Conservation (phyloP, 257 asterid species). For the Plantago major region DNA sequence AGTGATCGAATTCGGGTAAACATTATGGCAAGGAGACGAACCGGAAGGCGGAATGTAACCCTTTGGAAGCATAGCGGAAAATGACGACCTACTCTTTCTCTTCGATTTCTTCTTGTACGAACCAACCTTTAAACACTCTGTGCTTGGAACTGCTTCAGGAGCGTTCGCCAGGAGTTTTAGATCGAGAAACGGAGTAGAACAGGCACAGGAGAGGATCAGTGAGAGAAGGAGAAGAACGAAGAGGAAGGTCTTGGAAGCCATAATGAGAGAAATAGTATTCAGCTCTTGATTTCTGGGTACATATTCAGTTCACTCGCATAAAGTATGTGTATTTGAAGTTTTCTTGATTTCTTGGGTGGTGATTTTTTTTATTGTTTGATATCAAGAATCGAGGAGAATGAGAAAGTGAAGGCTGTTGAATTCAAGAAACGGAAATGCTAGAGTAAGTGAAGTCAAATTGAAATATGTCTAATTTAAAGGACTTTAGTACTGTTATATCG, state of each 20-base stretch:
- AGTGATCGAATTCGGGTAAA: conserved; percentile 46
- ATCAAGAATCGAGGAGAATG: conserved; percentile 5
- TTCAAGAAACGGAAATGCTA: conserved; percentile 13
- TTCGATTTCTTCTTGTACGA: conserved; percentile 18
- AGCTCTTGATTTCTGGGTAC: too few relatives aligned
- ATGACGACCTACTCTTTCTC: conserved; percentile 27
- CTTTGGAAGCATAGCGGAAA: conserved; percentile 73
- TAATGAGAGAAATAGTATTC: not conserved
- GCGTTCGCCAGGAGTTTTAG: conserved; percentile 10
- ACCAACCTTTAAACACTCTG: conserved; percentile 24
- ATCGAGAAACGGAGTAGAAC: conserved; percentile 8
- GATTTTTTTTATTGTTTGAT: not conserved
- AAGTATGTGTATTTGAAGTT: not conserved
- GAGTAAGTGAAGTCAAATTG: conserved; percentile 9
- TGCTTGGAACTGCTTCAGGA: not conserved
- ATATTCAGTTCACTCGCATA: too few relatives aligned
- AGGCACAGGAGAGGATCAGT: conserved; percentile 18
- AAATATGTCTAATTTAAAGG: not conserved
- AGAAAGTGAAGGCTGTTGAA: conserved; percentile 2
- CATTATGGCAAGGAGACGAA: conserved; percentile 69
- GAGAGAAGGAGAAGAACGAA: conserved; percentile 19
- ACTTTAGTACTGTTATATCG: not conserved
- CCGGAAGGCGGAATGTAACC: conserved; percentile 83
- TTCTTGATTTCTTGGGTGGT: conserved; percentile 11
- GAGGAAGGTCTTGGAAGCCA: conserved; percentile 7